A percentile compares a stretch with the other conserved stretches of the same genome.
These are phyloP conservation scores for Tolypocladium pustulatum DNA, from an alignment of 2,329 filamentous ascomycete genomes.

Conservation along the genomic window DNA sequence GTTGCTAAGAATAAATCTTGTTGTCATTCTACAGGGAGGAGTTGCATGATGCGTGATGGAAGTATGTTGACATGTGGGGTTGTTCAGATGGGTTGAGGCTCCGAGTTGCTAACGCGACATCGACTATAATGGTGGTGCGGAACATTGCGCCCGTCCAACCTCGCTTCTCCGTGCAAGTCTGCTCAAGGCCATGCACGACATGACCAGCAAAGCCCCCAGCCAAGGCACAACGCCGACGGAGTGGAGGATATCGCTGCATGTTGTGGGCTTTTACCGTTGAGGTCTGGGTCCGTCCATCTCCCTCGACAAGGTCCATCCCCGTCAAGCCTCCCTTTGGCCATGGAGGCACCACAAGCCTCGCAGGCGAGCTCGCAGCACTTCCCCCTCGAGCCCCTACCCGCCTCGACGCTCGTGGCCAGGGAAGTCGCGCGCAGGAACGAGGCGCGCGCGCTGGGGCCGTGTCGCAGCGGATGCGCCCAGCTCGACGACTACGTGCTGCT, in stretches of 20 bases:
- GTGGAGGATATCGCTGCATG: neutral
- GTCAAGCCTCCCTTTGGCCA: neutral
- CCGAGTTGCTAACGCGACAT: neutral
- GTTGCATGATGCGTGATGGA: neutral
- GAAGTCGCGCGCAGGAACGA: slow-evolving; percentile 26
- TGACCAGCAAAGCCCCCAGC: neutral
- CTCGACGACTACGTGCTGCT: slow-evolving; percentile 37
- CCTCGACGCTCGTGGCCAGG: slow-evolving; percentile 26
- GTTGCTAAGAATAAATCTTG: slow-evolving; percentile 8
- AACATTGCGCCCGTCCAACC: neutral
- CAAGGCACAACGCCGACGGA: neutral
- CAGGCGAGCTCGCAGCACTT: slow-evolving; percentile 13
- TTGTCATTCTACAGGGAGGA: neutral
- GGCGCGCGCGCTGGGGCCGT: slow-evolving; percentile 16
- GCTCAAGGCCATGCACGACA: neutral
- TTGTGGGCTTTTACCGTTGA: neutral
- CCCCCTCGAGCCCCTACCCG: slow-evolving; percentile 32
- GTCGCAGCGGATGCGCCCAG: slow-evolving; percentile 33
- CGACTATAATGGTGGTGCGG: neutral
- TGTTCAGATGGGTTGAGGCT: neutral
- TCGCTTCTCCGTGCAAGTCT: neutral
- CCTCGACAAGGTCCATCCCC: neutral
- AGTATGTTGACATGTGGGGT: neutral
- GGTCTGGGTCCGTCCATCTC: neutral
- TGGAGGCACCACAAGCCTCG: neutral